Evolutionary conservation across 441 rosid genomes (phyloP).

Genomic region (Theobroma grandiflorum): DNA sequence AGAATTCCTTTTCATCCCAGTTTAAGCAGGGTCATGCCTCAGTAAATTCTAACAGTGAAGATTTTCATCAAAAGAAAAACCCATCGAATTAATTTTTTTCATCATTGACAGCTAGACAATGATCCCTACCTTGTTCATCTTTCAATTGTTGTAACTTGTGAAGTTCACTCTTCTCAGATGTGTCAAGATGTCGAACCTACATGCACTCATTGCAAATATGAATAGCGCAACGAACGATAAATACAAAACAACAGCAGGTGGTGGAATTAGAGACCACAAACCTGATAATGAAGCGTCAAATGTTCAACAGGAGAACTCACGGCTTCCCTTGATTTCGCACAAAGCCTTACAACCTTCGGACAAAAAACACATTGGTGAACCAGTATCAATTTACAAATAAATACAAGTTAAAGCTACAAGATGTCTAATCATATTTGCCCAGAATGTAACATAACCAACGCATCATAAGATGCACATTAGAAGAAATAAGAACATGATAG

Average conservation of each 20-base stretch:
- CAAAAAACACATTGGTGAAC: conserved; percentile 19
- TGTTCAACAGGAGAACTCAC: conserved; percentile 99
- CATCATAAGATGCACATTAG: conserved; percentile 4
- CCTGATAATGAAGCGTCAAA: conserved; percentile 99
- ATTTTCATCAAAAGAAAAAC: not conserved
- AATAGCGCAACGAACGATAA: conserved; percentile 28
- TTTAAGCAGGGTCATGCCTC: not conserved
- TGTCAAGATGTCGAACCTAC: conserved; percentile 98
- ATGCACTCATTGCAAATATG: conserved; percentile 31
- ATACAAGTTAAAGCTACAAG: not conserved
- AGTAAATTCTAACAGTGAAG: not conserved
- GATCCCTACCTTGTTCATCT: conserved; percentile 93
- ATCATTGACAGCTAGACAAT: not conserved
- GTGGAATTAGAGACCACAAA: conserved; percentile 39
- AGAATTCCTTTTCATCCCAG: not conserved
- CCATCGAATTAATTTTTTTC: not conserved
- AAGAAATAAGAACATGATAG: not conserved
- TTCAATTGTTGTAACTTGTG: conserved; percentile 97
- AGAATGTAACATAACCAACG: conserved; percentile 18
- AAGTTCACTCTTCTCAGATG: conserved; percentile 98
- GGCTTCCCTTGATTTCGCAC: conserved; percentile 99
- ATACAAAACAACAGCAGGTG: conserved; percentile 12
- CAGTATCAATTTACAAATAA: conserved; percentile 11
- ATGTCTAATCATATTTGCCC: not conserved
- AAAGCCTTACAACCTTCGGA: conserved; percentile 90